Base-by-base conservation (phyloP, 148 eudicot genomes). In the Silene conica region DNA sequence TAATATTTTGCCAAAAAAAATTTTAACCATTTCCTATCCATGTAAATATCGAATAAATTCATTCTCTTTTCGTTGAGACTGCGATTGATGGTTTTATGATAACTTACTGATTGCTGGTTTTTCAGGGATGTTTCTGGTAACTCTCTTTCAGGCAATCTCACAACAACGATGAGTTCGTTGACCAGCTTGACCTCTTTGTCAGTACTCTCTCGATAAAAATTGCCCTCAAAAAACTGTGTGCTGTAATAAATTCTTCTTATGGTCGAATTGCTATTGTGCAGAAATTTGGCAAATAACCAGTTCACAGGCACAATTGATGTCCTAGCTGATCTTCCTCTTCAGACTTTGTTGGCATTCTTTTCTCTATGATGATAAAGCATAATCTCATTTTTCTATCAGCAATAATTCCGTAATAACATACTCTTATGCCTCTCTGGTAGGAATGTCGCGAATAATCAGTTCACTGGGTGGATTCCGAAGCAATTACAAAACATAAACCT, bases 281-380 rank as follows among this genome's bases (percentile, higher is more conserved):
- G 98, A 96, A 82, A 88, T 73, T 76, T 95, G 83, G 89, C 90
- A 78, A 92, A 90, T 83, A 95, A 95, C 82, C 96, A 95, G 79
- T 95, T 95, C 82, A 88, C 97, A 11, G 98, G 98, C 78, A 82
- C 96, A 28, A 87, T 95, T 58, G 84, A 95, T 74, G 93, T 89
- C 81, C 93, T 92, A 66, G 97, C 90, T 13, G 80, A 74, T 81
- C 86, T 95, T 71, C 93, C 97, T 60, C 96, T 95, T 70, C 34
- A 87, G 38, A 88, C 83, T 75, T 82, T 95, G 98, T 95, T 72
- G 86, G 97, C 84, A 76, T 57, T 75, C 56, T 52, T 60, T 66
- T 70, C 19, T 65, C 3, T 20, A 9, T 31, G 16, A 54, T 73
- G 4, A 22, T 16, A 25, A 7, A 34, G 14, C 8, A 63, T 21